Conservation (phyloP, 139 green algal genomes). For the Chlorella sp. region DNA sequence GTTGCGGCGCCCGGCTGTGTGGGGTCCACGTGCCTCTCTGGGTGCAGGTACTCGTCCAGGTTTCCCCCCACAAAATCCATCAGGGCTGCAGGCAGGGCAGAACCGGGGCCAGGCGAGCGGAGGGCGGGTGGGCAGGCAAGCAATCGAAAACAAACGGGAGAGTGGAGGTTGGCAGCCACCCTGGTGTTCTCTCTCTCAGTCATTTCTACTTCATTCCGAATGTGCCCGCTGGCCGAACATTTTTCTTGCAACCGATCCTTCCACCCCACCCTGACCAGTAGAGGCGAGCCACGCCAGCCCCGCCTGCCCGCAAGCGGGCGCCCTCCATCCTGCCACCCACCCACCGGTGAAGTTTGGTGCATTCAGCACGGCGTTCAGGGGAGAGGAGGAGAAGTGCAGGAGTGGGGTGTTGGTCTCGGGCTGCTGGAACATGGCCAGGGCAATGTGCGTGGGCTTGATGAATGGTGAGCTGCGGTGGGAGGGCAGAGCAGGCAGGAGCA, state of each 20-base stretch:
- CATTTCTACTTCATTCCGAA: no score
- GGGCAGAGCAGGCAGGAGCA: background rate
- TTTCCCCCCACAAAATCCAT: slow-evolving; percentile 61
- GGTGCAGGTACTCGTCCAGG: slow-evolving; percentile 41
- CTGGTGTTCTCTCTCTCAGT: no score
- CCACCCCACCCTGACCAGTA: no score
- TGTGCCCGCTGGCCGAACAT: no score
- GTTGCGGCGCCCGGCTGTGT: background rate
- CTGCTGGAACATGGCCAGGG: slow-evolving; percentile 43
- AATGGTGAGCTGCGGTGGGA: slow-evolving; percentile 33
- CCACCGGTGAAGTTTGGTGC: slow-evolving; percentile 48
- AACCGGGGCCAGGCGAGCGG: no score
- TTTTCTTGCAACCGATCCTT: no score
- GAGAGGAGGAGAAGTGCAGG: slow-evolving; percentile 54
- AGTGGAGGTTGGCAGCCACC: no score
- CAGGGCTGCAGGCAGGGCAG: slow-evolving; percentile 9
- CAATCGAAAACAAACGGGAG: background rate
- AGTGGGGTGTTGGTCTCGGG: slow-evolving; percentile 15
- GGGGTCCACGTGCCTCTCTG: background rate
- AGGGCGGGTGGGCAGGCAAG: background rate
- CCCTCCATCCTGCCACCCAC: slow-evolving; percentile 5
- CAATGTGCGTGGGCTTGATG: slow-evolving; percentile 40
- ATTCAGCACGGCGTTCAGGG: slow-evolving; percentile 44
- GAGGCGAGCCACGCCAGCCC: no score
- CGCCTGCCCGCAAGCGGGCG: no score